These are phyloP conservation scores for Yarrowia divulgata DNA, from an alignment of 805 yeast genomes.

Conservation along the genomic window DNA sequence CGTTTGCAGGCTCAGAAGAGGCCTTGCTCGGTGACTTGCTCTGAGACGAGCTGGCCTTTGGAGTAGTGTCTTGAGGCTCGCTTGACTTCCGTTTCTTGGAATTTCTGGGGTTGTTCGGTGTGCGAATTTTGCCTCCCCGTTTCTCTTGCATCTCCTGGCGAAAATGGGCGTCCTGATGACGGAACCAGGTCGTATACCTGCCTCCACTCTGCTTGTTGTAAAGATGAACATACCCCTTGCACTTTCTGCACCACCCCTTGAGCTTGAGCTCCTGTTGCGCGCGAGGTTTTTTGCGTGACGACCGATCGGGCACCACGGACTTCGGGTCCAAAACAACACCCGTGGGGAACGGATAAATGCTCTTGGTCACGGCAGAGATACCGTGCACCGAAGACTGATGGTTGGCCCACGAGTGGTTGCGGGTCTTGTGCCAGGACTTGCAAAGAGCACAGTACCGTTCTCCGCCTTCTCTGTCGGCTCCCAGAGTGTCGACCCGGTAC, in stretches of 20 bases:
- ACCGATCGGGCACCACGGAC: background rate
- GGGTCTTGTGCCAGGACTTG: slow-evolving; percentile 16
- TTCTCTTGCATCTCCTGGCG: slow-evolving; percentile 8
- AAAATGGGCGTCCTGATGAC: slow-evolving; percentile 4
- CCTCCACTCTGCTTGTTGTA: slow-evolving; percentile 15
- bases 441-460: slow-evolving; percentile 10
- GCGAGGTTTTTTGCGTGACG: background rate
- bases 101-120: background rate
- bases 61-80: no score
- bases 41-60: no score
- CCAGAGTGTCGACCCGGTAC: slow-evolving; percentile 6
- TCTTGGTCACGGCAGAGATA: slow-evolving; percentile 12
- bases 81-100: background rate
- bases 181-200: slow-evolving; percentile 3
- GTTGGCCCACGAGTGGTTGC: slow-evolving; percentile 19
- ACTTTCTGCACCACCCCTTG: slow-evolving; percentile 3
- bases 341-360: slow-evolving; percentile 3
- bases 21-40: no score
- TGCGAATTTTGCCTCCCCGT: background rate
- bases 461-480: slow-evolving; percentile 8
- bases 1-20: background rate
- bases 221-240: background rate
- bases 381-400: slow-evolving; percentile 4
- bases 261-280: background rate
- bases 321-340: background rate